Base-by-base conservation (phyloP, 2,329 filamentous ascomycete species). In the Penicillium sp. region DNA sequence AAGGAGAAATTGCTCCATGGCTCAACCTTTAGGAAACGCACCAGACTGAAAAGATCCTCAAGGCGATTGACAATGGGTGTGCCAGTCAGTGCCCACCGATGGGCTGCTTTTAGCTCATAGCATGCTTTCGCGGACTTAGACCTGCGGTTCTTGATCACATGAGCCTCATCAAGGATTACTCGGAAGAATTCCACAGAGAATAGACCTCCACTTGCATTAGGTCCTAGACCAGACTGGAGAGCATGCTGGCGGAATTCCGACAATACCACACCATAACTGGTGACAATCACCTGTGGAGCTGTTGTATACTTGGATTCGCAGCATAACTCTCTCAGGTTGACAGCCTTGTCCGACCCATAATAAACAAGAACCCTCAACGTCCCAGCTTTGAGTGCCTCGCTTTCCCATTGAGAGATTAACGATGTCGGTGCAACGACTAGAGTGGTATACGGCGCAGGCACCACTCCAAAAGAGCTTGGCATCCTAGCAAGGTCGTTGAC, bases 1-100 rank as follows among this genome's bases (percentile, higher is more conserved):
- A 96, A 99, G 0, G 92, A 96, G 73, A 99, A 99, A 72, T 97
- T 97, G 67, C 89, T 94, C 94, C 94, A 99, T 0, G 94, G 94
- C 70, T 97, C 93, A 4, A 99, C 94, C 54, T 90, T 87, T 11
- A 99, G 78, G 75, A 97, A 99, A 3, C 90, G 86, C 12, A 97
- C 90, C 36, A 99, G 77, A 67, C 90, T 96, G 76, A 97, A 97
- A 14, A 99, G 78, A 73, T 97, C 94, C 71, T 97, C 93, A 0
- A 99, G 81, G 41, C 91, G 88, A 72, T 99, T 99, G 63, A 99
- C 93, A 54, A 99, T 97, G 0, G 94, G 94, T 0, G 94, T 99
- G 17, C 94, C 94, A 0, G 94, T 99, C 46, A 99, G 77, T 0
- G 88, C 90, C 94, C 94, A 99, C 57, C 94, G 85, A 76, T 97